A percentile compares a stretch with the other conserved stretches of the same genome.
Conservation (phyloP, 208 protist genomes). For the Naegleria gruberi region DNA sequence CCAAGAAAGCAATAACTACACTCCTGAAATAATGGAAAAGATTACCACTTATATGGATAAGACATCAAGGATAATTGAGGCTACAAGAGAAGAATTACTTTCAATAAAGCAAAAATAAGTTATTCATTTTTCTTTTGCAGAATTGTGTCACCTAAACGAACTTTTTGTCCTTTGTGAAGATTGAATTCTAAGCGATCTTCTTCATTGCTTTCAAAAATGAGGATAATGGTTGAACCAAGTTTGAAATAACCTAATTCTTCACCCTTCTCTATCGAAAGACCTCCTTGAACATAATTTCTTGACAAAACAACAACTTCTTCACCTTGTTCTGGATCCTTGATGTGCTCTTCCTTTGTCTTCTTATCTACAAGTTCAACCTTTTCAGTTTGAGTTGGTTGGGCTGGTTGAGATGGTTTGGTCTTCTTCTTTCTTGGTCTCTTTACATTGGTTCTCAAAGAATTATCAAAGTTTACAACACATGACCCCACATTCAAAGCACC, state of each 20-base stretch:
- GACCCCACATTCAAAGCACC: conserved; percentile 55
- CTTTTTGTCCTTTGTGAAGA: not conserved
- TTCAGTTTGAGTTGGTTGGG: not conserved
- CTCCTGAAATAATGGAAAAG: not conserved
- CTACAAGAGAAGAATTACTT: not conserved
- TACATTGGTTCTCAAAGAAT: not conserved
- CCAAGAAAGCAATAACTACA: not conserved
- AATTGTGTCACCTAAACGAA: not conserved
- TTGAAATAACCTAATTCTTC: conserved; percentile 51
- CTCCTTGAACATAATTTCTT: not conserved
- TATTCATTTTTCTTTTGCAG: not conserved
- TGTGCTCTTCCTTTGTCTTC: not conserved
- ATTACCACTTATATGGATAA: not conserved
- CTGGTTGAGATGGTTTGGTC: not conserved
- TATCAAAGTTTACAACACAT: conserved; percentile 48
- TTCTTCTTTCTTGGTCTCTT: conserved; percentile 20
- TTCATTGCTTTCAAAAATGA: conserved; percentile 49
- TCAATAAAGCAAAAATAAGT: not conserved
- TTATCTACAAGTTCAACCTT: not conserved
- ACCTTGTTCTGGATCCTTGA: not conserved
- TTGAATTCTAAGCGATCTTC: not conserved
- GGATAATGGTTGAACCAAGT: conserved; percentile 55
- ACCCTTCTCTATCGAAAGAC: conserved; percentile 29
- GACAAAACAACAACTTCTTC: not conserved
- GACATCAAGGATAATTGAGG: not conserved